These are phyloP conservation scores for Phaseolus coccineus DNA, from an alignment of 331 rosid species.

Conservation along the genomic window DNA sequence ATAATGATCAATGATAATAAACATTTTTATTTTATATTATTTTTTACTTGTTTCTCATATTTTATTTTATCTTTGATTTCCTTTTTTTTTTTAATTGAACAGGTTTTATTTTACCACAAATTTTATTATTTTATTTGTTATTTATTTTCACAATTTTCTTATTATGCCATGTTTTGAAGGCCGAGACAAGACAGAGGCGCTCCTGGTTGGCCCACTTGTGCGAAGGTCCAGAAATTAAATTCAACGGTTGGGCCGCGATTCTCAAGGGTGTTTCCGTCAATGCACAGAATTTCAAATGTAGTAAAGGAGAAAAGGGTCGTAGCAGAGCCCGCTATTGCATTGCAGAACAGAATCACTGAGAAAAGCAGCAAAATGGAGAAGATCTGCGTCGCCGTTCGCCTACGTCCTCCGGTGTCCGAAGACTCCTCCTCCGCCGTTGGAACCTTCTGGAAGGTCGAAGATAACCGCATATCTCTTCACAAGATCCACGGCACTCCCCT, in stretches of 20 bases:
- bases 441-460: slow-evolving; percentile 83
- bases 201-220: not conserved
- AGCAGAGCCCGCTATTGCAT: slow-evolving; percentile 47
- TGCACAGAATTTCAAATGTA: slow-evolving; percentile 38
- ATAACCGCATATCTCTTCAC: slow-evolving; percentile 90
- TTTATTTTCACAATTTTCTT: too few species aligned
- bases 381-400: slow-evolving; percentile 87
- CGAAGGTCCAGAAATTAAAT: not conserved
- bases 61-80: too few species aligned
- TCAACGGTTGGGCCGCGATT: slow-evolving; percentile 3
- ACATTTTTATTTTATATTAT: too few species aligned
- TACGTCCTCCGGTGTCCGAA: slow-evolving; percentile 69
- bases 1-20: too few species aligned
- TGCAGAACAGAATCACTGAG: not conserved
- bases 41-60: too few species aligned
- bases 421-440: slow-evolving; percentile 58
- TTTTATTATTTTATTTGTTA: too few species aligned
- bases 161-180: too few species aligned
- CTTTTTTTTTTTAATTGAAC: too few species aligned
- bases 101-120: too few species aligned
- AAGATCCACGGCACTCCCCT: slow-evolving; percentile 79
- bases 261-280: slow-evolving; percentile 51
- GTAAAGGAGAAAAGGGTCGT: not conserved
- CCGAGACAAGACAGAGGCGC: not conserved
- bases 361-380: slow-evolving; percentile 72